Base-by-base conservation (phyloP, 257 asterid genomes). In the Solanum appendiculatum region DNA sequence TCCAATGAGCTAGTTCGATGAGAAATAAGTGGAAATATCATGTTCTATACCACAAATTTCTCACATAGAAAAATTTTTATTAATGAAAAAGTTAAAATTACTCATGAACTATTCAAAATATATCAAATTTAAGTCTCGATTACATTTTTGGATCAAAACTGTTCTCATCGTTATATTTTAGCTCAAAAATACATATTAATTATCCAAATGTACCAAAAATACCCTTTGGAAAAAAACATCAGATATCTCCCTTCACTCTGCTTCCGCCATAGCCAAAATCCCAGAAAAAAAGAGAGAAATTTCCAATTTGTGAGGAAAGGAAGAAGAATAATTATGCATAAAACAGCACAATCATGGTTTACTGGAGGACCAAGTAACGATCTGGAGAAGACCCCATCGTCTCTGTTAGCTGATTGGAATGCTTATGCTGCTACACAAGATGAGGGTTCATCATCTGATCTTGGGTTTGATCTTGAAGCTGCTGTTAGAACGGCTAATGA, bases 381-480 rank as follows among this genome's bases (percentile, higher is more conserved):
- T 90, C 90, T 88, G 48, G 94, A 90, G 87, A 91, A 89, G 86
- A 64, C 95, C 88, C 85, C 91, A 20, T 90, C 99, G 88, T 95
- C 98, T 18, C 85, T 96, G 40, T 93, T 95, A 36, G 98, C 95
- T 60, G 99, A 96, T 77, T 96, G 98, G 99, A 96, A 96, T 80
- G 94, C 99, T 64, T 96, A 96, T 82, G 97, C 97, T 78, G 92
- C 98, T 86, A 27, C 93, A 33, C 86, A 93, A 70, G 89, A 91
- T 46, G 92, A 89, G 9, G 87, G 31, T 9, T 94, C 91, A 23
- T 88, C 93, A 29, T 88, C 95, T 23, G 85, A 83, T 31, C 34
- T 88, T 12, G 92, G 91, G 3, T 94, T 95, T 82, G 99, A 96
- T 90, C 93, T 96, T 84, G 99, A 96, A 91, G 94, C 99, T 31